Evolutionary conservation across 352 stramenopile genomes (phyloP).

Genomic region (Pythium graminicola): DNA sequence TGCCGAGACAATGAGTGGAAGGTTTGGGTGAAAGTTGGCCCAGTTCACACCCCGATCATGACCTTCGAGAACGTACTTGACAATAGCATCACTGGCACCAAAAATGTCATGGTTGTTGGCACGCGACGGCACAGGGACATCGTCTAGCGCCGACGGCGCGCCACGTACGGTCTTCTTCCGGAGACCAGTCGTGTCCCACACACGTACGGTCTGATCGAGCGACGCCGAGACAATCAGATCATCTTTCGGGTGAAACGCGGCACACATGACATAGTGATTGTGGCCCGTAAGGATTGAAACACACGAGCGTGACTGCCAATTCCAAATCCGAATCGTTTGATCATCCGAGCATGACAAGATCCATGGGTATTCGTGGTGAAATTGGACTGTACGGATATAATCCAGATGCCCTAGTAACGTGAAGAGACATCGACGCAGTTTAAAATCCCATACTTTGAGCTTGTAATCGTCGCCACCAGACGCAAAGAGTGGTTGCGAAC

Average conservation of each 20-base stretch:
- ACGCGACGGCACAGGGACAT: slow-evolving; percentile 46
- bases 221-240: slow-evolving; percentile 98
- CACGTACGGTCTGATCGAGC: slow-evolving; percentile 96
- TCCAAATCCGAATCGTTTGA: slow-evolving; percentile 99
- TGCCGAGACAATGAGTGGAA: slow-evolving; percentile 97
- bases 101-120: slow-evolving; percentile 94
- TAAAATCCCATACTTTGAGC: slow-evolving; percentile 99
- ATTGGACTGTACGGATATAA: slow-evolving; percentile 99
- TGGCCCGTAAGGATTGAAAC: slow-evolving; percentile 99
- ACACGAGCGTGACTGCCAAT: slow-evolving; percentile 98
- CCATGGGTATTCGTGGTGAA: slow-evolving; percentile 99
- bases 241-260: slow-evolving; percentile 98
- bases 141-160: slow-evolving; percentile 71
- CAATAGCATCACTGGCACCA: slow-evolving; percentile 97
- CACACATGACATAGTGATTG: slow-evolving; percentile 99
- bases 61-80: slow-evolving; percentile 99
- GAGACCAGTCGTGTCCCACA: slow-evolving; percentile 99
- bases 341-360: slow-evolving; percentile 97
- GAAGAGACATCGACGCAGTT: slow-evolving; percentile 97
- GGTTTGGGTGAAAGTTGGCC: slow-evolving; percentile 97
- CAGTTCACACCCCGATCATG: slow-evolving; percentile 99
- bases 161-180: slow-evolving; percentile 97
- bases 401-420: slow-evolving; percentile 98
- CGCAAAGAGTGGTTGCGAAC: slow-evolving; percentile 96
- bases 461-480: slow-evolving; percentile 99